Evolutionary conservation across 2,329 filamentous ascomycete species (phyloP).

Genomic region (Graphium sp.): DNA sequence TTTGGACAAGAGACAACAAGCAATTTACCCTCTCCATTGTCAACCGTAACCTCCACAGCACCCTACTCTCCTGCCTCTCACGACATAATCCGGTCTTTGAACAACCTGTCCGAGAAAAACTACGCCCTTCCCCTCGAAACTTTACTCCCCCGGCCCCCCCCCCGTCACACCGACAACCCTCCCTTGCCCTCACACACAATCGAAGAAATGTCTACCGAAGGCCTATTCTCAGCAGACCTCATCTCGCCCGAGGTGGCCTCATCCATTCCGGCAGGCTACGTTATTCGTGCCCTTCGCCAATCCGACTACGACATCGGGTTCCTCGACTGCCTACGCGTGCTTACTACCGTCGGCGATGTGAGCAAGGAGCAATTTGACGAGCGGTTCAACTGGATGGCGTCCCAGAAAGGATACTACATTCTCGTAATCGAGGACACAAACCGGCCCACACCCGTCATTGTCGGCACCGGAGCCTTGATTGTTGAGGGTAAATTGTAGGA

Average conservation of each 20-base stretch:
- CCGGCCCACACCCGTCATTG: conserved; percentile 41
- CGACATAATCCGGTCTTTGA: no score
- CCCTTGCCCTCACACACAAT: neutral
- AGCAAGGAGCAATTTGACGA: conserved; percentile 56
- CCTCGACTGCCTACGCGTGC: conserved; percentile 75
- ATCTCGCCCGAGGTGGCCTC: conserved; percentile 61
- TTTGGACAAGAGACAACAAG: no score
- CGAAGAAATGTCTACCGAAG: conserved; percentile 20
- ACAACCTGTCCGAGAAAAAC: no score
- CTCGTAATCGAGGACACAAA: conserved; percentile 65
- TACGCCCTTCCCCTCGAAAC: no score
- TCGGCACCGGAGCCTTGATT: conserved; percentile 80
- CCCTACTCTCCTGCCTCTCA: no score
- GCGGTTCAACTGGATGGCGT: conserved; percentile 68
- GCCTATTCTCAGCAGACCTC: conserved; percentile 62
- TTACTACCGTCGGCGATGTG: conserved; percentile 88
- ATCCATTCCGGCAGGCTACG: conserved; percentile 65
- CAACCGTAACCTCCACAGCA: no score
- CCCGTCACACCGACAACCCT: no score
- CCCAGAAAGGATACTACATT: conserved; percentile 67
- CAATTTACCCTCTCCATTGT: no score
- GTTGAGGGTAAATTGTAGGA: conserved; percentile 87
- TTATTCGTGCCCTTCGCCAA: conserved; percentile 60
- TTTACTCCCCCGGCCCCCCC: no score
- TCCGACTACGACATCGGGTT: conserved; percentile 70